phyloP scores from a whole-genome alignment of 2,329 filamentous ascomycete genomes.

The Colletotrichum liriopes region DNA sequence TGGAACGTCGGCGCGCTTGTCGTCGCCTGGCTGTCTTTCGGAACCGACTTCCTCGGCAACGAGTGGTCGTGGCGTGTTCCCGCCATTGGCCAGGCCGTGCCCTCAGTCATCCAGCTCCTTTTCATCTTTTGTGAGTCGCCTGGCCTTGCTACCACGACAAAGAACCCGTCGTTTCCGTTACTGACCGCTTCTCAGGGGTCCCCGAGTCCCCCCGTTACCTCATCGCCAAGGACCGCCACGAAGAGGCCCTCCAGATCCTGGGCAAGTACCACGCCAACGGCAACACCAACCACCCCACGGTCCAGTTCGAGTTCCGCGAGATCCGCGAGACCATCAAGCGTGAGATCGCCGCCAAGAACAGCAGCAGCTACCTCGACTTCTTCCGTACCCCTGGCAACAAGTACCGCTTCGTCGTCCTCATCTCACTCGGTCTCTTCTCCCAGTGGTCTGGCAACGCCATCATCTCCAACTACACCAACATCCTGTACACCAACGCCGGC shows the following conservation, averaged over 20 bases:
- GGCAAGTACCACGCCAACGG: slow-evolving; percentile 53
- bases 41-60: slow-evolving; percentile 60
- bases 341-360: slow-evolving; percentile 63
- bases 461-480: slow-evolving; percentile 71
- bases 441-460: slow-evolving; percentile 74
- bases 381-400: slow-evolving; percentile 71
- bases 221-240: slow-evolving; percentile 55
- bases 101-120: slow-evolving; percentile 63
- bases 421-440: slow-evolving; percentile 72
- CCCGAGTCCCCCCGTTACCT: slow-evolving; percentile 62
- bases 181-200: slow-evolving; percentile 48
- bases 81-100: slow-evolving; percentile 64
- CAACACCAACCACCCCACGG: slow-evolving; percentile 60
- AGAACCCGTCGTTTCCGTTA: background rate
- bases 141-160: background rate
- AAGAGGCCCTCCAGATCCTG: slow-evolving; percentile 54
- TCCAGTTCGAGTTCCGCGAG: slow-evolving; percentile 73
- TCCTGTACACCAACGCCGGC: slow-evolving; percentile 69
- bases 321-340: slow-evolving; percentile 71
- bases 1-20: slow-evolving; percentile 67
- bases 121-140: slow-evolving; percentile 61
- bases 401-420: slow-evolving; percentile 66
- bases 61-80: slow-evolving; percentile 70
- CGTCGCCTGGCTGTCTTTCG: slow-evolving; percentile 66
- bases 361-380: slow-evolving; percentile 68